phyloP scores from a whole-genome alignment of 1,284 basidiomycete genomes.

The Leccinum variabile region DNA sequence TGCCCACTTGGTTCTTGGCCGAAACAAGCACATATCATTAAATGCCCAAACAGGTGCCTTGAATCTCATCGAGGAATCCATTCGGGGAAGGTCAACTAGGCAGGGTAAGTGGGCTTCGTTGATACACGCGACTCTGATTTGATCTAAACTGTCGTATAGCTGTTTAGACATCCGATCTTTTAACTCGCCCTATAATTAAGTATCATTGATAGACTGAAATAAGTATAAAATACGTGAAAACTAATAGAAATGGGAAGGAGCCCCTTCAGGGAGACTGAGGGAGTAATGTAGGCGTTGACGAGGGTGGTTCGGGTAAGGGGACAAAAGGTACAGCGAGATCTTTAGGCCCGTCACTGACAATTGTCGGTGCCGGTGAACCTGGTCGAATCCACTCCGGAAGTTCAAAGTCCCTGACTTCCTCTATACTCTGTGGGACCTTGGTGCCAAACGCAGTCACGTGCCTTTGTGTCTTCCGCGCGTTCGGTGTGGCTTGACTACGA shows the following conservation, averaged over 20 bases:
- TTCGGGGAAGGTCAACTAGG: slow-evolving; percentile 12
- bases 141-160: slow-evolving; percentile 10
- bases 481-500: slow-evolving; percentile 45
- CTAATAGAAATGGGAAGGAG: slow-evolving; percentile 12
- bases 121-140: neutral
- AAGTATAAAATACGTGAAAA: slow-evolving; percentile 35
- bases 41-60: slow-evolving; percentile 34
- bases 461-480: slow-evolving; percentile 51
- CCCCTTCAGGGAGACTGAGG: slow-evolving; percentile 2
- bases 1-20: slow-evolving; percentile 44
- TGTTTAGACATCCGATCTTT: slow-evolving; percentile 6
- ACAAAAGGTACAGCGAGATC: slow-evolving; percentile 7
- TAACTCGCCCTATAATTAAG: neutral
- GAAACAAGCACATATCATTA: slow-evolving; percentile 43
- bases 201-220: slow-evolving; percentile 24
- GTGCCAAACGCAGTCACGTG: slow-evolving; percentile 57
- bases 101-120: slow-evolving; percentile 14
- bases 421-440: slow-evolving; percentile 47
- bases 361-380: slow-evolving; percentile 24
- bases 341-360: slow-evolving; percentile 10
- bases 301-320: slow-evolving; percentile 8
- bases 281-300: slow-evolving; percentile 18
- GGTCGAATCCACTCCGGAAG: slow-evolving; percentile 45
- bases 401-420: slow-evolving; percentile 48
- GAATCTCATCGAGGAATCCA: slow-evolving; percentile 31